These are phyloP conservation scores for Vitellaria paradoxa DNA, from an alignment of 179 eudicot species.

Conservation along the genomic window DNA sequence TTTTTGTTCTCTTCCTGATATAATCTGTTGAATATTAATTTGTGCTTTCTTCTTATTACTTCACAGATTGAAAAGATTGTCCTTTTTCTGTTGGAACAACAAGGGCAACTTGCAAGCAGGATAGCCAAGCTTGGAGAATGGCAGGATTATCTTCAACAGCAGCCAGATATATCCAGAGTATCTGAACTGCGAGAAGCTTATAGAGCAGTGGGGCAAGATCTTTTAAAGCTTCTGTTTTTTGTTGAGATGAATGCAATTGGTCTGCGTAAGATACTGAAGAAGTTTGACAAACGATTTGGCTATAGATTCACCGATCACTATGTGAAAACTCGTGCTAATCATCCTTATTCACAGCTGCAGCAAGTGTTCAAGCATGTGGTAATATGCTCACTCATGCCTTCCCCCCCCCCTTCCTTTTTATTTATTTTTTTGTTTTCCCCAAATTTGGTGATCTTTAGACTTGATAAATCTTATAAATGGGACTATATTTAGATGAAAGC, in stretches of 20 bases:
- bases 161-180: slow-evolving; percentile 55
- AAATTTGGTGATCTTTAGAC: neutral
- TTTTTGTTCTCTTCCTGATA: neutral
- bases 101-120: slow-evolving; percentile 78
- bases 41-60: neutral
- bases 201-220: slow-evolving; percentile 64
- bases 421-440: neutral
- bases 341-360: slow-evolving; percentile 85
- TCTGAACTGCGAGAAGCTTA: slow-evolving; percentile 62
- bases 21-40: neutral
- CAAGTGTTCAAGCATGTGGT: slow-evolving; percentile 94
- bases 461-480: neutral
- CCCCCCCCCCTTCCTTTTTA: neutral
- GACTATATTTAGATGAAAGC: neutral
- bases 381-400: slow-evolving; percentile 14
- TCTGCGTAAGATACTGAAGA: slow-evolving; percentile 80
- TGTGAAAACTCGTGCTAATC: slow-evolving; percentile 85
- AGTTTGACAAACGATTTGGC: slow-evolving; percentile 79
- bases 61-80: slow-evolving; percentile 58
- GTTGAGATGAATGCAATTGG: slow-evolving; percentile 87
- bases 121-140: slow-evolving; percentile 59
- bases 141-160: slow-evolving; percentile 45
- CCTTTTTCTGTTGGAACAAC: slow-evolving; percentile 64
- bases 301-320: slow-evolving; percentile 76
- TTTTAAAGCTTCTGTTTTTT: slow-evolving; percentile 63